These are phyloP conservation scores for Glomus cerebriforme DNA, from an alignment of 192 early-diverging fungal species.

Conservation along the genomic window DNA sequence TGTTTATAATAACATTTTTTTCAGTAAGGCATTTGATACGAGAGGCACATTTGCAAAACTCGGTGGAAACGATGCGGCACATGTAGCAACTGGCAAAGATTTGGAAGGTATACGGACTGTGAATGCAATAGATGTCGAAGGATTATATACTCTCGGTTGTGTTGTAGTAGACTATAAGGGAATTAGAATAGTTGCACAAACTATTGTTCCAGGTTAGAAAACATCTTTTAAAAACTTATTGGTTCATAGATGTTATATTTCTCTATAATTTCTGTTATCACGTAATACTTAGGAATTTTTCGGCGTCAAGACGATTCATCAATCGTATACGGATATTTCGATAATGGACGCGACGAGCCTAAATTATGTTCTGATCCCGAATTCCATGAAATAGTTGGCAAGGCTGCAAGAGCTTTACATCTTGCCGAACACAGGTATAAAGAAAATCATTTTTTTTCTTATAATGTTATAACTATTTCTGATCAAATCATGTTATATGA, in stretches of 20 bases:
- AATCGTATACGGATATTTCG: conserved; percentile 90
- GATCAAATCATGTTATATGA: too few species aligned
- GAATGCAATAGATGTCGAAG: conserved; percentile 72
- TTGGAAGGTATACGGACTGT: conserved; percentile 84
- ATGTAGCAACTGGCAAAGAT: conserved; percentile 94
- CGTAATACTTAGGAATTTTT: conserved; percentile 49
- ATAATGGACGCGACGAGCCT: conserved; percentile 63
- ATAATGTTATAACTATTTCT: background rate
- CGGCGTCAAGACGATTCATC: conserved; percentile 71
- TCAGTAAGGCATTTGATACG: conserved; percentile 85
- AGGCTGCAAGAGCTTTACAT: conserved; percentile 78
- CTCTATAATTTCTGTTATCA: too few species aligned
- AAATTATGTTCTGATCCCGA: conserved; percentile 67
- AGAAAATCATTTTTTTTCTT: background rate
- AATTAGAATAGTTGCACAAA: conserved; percentile 88
- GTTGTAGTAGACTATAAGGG: conserved; percentile 94
- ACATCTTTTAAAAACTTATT: background rate
- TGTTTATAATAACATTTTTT: conserved; percentile 96
- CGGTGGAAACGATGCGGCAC: conserved; percentile 88
- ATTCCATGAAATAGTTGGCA: conserved; percentile 74
- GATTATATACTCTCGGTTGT: conserved; percentile 86
- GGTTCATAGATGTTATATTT: conserved; percentile 60
- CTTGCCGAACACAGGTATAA: conserved; percentile 66
- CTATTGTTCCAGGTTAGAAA: conserved; percentile 81
- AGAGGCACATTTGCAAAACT: conserved; percentile 79